Conservation (phyloP, 495 filamentous ascomycete genomes). For the Arthonia radiata region DNA sequence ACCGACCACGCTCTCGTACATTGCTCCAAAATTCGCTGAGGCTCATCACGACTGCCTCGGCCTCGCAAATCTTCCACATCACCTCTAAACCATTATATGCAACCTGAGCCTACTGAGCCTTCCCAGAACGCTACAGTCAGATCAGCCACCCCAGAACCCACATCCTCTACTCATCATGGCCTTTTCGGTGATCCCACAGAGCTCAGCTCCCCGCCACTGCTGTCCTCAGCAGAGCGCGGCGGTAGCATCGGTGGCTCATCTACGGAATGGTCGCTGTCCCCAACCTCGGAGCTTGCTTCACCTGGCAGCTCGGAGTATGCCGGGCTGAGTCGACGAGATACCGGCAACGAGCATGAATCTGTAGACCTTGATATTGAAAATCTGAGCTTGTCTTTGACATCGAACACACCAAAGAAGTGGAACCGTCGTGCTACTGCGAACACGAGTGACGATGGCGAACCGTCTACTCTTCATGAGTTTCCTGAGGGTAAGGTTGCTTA, state of each 20-base stretch:
- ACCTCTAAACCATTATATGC: conserved; percentile 54
- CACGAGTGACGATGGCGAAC: conserved; percentile 20
- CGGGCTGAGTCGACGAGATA: conserved; percentile 2
- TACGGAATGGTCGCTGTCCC: too few species aligned
- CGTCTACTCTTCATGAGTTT: conserved; percentile 29
- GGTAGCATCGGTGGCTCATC: too few species aligned
- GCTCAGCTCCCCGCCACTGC: conserved; percentile 6
- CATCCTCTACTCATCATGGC: conserved; percentile 50
- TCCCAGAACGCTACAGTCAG: conserved; percentile 25
- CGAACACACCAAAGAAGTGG: conserved; percentile 16
- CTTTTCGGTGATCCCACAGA: conserved; percentile 15
- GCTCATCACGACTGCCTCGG: too few species aligned
- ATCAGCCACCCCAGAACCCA: conserved; percentile 17
- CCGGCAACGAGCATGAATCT: not conserved
- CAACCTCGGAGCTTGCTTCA: too few species aligned
- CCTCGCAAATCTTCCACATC: conserved; percentile 21
- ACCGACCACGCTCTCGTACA: too few species aligned
- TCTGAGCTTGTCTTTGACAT: not conserved
- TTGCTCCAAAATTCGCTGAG: too few species aligned
- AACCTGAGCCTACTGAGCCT: conserved; percentile 46
- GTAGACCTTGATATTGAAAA: not conserved
- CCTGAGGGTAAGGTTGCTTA: conserved; percentile 62
- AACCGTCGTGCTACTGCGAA: conserved; percentile 30
- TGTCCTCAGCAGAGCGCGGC: not conserved
- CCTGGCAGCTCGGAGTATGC: conserved; percentile 1